These are phyloP conservation scores for Alopecurus myosuroides DNA, from an alignment of 176 grass and related monocot species.

Conservation along the genomic window DNA sequence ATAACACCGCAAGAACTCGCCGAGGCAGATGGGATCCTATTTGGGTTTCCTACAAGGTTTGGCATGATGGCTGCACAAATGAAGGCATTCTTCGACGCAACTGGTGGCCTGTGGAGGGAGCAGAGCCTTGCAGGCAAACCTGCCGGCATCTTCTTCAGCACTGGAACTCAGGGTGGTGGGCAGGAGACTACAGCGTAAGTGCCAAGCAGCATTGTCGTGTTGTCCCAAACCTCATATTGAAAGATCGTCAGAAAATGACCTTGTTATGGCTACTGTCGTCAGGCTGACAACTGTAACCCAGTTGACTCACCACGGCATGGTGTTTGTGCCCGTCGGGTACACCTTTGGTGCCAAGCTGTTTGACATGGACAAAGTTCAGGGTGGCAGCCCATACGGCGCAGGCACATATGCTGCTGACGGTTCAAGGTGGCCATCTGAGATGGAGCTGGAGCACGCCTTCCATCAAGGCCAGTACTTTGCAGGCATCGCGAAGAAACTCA, in stretches of 20 bases:
- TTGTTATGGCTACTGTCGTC: neutral
- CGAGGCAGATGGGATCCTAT: conserved; percentile 79
- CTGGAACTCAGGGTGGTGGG: conserved; percentile 83
- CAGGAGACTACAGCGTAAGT: conserved; percentile 90
- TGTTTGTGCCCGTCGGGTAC: conserved; percentile 77
- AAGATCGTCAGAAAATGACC: neutral
- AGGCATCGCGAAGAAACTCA: conserved; percentile 75
- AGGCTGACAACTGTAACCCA: conserved; percentile 84
- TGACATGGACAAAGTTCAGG: conserved; percentile 84
- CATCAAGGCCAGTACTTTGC: conserved; percentile 92
- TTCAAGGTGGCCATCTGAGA: conserved; percentile 55
- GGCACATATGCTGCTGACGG: conserved; percentile 80
- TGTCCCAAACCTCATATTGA: neutral
- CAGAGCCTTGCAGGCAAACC: conserved; percentile 94
- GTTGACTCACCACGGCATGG: conserved; percentile 80
- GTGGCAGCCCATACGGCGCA: conserved; percentile 78
- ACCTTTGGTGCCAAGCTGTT: conserved; percentile 90
- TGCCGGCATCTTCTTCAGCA: conserved; percentile 84
- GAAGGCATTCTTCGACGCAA: conserved; percentile 87
- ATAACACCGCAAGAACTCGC: conserved; percentile 73
- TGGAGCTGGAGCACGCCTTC: conserved; percentile 92
- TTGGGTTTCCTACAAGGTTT: conserved; percentile 94
- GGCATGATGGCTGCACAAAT: conserved; percentile 95
- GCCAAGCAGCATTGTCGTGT: neutral
- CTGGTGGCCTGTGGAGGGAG: conserved; percentile 73